phyloP scores from a whole-genome alignment of 2,329 filamentous ascomycete species.

The Knoxdaviesia capensis region DNA sequence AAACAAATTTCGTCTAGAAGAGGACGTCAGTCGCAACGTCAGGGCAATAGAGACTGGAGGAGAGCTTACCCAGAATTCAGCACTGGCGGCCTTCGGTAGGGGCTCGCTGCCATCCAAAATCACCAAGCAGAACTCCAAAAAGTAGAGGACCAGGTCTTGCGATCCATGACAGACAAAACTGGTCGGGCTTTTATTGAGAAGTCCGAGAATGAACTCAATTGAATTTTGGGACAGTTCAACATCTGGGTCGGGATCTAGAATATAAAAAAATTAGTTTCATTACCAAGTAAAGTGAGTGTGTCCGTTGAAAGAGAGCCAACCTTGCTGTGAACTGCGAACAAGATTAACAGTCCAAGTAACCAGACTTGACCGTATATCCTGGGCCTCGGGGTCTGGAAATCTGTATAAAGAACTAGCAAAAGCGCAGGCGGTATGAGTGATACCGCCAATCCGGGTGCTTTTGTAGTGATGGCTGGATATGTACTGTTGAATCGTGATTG shows the following conservation, averaged over 20 bases:
- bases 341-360: conserved; percentile 43
- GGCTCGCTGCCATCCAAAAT: conserved; percentile 53
- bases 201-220: conserved; percentile 29
- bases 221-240: conserved; percentile 54
- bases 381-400: conserved; percentile 20
- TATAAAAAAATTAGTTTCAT: not conserved
- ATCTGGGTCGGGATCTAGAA: conserved; percentile 44
- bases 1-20: too few relatives aligned
- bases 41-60: too few relatives aligned
- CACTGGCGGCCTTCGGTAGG: conserved; percentile 53
- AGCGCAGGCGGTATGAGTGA: conserved; percentile 52
- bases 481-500: conserved; percentile 44
- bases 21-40: too few relatives aligned
- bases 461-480: conserved; percentile 35
- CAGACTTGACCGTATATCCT: conserved; percentile 27
- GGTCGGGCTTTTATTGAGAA: too few relatives aligned
- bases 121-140: conserved; percentile 53
- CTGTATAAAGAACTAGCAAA: conserved; percentile 41
- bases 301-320: too few relatives aligned
- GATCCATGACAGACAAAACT: too few relatives aligned
- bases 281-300: too few relatives aligned
- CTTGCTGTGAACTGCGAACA: conserved; percentile 19
- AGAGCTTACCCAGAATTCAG: conserved; percentile 50
- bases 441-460: conserved; percentile 46
- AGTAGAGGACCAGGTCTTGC: conserved; percentile 10